Evolutionary conservation across 805 yeast genomes (phyloP), one percentile per base, ranked within the genome.

Genomic region (Wickerhamomyces strasburgensis): DNA sequence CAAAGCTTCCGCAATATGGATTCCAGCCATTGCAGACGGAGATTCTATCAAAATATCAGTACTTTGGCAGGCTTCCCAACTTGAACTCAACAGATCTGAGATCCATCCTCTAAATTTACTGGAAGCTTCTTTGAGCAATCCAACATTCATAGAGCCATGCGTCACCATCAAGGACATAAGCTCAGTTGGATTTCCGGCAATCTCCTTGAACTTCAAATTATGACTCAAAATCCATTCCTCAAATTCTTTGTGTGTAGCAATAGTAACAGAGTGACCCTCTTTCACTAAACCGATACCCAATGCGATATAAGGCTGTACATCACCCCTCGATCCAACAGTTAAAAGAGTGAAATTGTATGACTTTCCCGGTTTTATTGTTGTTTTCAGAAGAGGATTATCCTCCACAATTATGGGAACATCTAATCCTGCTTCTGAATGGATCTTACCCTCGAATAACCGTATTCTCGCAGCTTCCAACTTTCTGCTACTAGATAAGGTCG

Each of bases 11-110:
- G 98, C 96, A 39, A 90, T 84, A 52, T 90, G 98, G 32, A 89
- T 75, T 8, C 98, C 98, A 13, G 84, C 89, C 89, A 90, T 88
- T 0, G 96, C 90, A 2, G 95, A 83, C 0, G 98, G 98, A n/a
- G 95, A 84, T 56, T 90, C 98, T 39, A 90, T 85, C 42, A 90
- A 65, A 14, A 90, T 72, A 53, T 90, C 97, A 2, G 85, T 67
- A 14, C 59, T 70, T 56, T 83, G 85, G 56, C 96, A 87, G 0
- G 96, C 96, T 14, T 70, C 67, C 97, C 97, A 90, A 13, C 95
- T 70, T 1, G 89, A 67, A 1, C 54, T 52, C 31, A 90, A 64
- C 14, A 90, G 64, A 28, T 86, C 89, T 30, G 67, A 69, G 28
- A 90, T 82, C 97, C 98, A 90, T 5, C 77, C 76, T 42, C 83